A percentile compares a stretch with the other conserved stretches of the same genome.
Conservation (phyloP, 371 early-diverging fungal species). For the Mortierella sp. region DNA sequence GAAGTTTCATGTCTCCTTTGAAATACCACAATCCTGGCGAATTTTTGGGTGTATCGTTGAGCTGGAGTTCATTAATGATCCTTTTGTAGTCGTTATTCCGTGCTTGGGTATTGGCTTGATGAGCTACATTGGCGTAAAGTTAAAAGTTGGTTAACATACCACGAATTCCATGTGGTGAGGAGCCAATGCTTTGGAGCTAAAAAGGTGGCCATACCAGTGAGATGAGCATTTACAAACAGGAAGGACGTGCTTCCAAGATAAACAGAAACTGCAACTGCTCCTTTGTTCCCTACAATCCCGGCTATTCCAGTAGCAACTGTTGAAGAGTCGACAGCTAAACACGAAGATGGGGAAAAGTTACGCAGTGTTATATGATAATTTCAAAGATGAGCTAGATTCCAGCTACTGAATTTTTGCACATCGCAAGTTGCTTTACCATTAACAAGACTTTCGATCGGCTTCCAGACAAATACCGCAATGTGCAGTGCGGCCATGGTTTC, state of each 20-base stretch:
- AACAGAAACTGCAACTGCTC: conserved; percentile 80
- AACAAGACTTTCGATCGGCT: conserved; percentile 63
- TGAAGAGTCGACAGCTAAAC: conserved; percentile 49
- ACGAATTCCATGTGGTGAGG: too few species aligned
- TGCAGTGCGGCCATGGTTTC: conserved; percentile 79
- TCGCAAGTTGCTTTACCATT: conserved; percentile 44
- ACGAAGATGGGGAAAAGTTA: neutral
- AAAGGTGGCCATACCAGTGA: conserved; percentile 67
- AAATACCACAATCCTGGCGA: conserved; percentile 45
- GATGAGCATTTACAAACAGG: conserved; percentile 81
- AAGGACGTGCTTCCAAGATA: conserved; percentile 68
- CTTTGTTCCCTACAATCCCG: conserved; percentile 84
- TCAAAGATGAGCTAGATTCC: neutral
- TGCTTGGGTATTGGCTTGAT: conserved; percentile 44
- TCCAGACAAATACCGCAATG: conserved; percentile 77
- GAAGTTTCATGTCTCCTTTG: conserved; percentile 51
- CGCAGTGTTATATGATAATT: neutral
- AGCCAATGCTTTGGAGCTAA: neutral
- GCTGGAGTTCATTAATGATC: conserved; percentile 46
- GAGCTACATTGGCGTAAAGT: conserved; percentile 11
- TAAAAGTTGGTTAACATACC: neutral
- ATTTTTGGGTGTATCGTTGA: conserved; percentile 48
- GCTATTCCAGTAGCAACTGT: conserved; percentile 70
- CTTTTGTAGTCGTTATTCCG: conserved; percentile 52
- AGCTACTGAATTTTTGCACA: neutral